phyloP scores from a whole-genome alignment of 2,329 filamentous ascomycete species.

The Claviceps purpurea region DNA sequence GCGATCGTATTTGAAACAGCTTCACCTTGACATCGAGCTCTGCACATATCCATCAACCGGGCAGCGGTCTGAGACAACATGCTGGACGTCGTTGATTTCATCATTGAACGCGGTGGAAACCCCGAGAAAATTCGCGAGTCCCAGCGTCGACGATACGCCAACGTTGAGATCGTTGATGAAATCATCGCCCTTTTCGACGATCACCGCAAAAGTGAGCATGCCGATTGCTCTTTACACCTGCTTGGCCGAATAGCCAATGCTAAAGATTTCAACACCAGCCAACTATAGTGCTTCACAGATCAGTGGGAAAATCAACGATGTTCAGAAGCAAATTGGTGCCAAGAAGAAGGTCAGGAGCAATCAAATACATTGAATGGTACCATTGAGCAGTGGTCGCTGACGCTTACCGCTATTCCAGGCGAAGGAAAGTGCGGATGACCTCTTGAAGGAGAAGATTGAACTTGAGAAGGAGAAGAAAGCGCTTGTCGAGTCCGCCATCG shows the following conservation, averaged over 20 bases:
- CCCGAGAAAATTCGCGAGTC: conserved; percentile 85
- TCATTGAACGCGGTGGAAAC: conserved; percentile 78
- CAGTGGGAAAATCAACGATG: conserved; percentile 71
- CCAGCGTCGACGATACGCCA: conserved; percentile 68
- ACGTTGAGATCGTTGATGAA: conserved; percentile 78
- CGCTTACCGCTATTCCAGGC: conserved; percentile 31
- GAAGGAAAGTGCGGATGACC: conserved; percentile 74
- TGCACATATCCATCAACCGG: not conserved
- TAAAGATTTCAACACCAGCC: conserved; percentile 19
- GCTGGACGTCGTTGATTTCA: conserved; percentile 69
- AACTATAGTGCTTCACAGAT: conserved; percentile 70
- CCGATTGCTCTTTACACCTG: not conserved
- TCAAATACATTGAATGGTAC: not conserved
- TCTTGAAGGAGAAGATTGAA: conserved; percentile 64
- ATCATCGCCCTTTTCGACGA: conserved; percentile 79
- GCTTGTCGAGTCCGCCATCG: conserved; percentile 56
- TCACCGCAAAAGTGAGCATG: conserved; percentile 53
- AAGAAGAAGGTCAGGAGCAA: conserved; percentile 63
- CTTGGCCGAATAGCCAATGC: not conserved
- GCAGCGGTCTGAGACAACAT: conserved; percentile 27
- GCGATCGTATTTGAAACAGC: not conserved
- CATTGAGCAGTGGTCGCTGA: not conserved
- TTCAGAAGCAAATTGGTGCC: conserved; percentile 78
- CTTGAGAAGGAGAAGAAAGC: conserved; percentile 74
- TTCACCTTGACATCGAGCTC: not conserved